These are phyloP conservation scores for Dioszegia hungarica DNA, from an alignment of 768 basidiomycete genomes.

Conservation along the genomic window DNA sequence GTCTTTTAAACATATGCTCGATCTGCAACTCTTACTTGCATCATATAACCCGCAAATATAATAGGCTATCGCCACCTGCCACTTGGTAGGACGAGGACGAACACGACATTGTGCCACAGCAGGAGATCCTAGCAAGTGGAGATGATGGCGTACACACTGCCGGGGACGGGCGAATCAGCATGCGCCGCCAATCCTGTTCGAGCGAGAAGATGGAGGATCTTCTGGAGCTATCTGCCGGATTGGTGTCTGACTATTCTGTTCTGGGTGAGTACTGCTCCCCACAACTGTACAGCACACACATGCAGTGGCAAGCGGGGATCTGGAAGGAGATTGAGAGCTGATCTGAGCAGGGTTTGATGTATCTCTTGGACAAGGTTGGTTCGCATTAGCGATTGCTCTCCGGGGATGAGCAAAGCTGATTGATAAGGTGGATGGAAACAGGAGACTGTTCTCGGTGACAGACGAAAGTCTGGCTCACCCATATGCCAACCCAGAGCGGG, in stretches of 20 bases:
- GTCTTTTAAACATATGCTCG: too few relatives aligned
- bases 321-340: neutral
- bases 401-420: neutral
- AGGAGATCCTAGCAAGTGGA: too few relatives aligned
- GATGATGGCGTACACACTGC: too few relatives aligned
- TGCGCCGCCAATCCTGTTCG: neutral
- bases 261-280: conserved; percentile 47
- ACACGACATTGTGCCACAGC: too few relatives aligned
- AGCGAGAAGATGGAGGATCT: conserved; percentile 17
- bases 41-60: too few relatives aligned
- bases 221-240: conserved; percentile 42
- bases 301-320: neutral
- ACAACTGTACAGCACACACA: too few relatives aligned
- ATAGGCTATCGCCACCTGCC: too few relatives aligned
- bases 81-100: too few relatives aligned
- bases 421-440: conserved; percentile 28
- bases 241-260: conserved; percentile 43
- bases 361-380: conserved; percentile 50
- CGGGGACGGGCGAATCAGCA: neutral
- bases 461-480: conserved; percentile 40
- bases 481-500: conserved; percentile 37
- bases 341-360: conserved; percentile 31
- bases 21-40: too few relatives aligned
- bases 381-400: neutral
- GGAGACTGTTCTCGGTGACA: conserved; percentile 39